Base-by-base conservation (phyloP, 2,329 filamentous ascomycete genomes). In the Fusarium heterosporum region DNA sequence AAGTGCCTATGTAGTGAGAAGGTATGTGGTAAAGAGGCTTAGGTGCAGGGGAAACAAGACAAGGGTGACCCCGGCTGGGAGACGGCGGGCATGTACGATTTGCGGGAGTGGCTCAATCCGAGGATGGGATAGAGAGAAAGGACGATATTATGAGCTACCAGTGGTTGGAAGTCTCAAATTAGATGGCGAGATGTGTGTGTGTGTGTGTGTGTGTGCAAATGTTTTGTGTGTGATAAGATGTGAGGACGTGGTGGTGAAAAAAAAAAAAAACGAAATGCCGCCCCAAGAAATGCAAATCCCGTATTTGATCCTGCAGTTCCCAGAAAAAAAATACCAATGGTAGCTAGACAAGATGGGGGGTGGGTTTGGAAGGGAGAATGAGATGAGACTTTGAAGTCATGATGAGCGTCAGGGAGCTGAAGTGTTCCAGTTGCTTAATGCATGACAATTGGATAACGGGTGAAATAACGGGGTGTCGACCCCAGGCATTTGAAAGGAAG, bases 21-120 rank as follows among this genome's bases (percentile, higher is more conserved):
- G 49, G 50, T 63, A 63, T 61, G 58, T 63, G 34, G 32, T 32
- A 59, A 43, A 58, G 63, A 45, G 56, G 41, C 56, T 64, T 64
- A 51, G 60, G 56, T 64, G 53, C 52, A 66, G 38, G 60, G 54
- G 38, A 54, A 54, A 67, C 52, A 38, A 64, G 52, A 64, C 61
- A 68, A 64, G 66, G 66, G 62, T 36, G 53, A 16, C 49, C 53
- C 61, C 29, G 48, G 66, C 50, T 50, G 58, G 55, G 43, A 60
- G 49, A 43, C 40, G 34, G 61, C 56, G 61, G 61, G 53, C 51
- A 66, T 69, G 66, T 69, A 48, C 66, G 66, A 64, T 67, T 61
- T 69, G 58, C 66, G 66, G 66, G 66, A 69, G 66, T 69, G 66
- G 66, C 66, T 69, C 66, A 69, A 51, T 60, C 62, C 54, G 45